A percentile compares a stretch with the other conserved stretches of the same genome.
Evolutionary conservation across 805 yeast species (phyloP).

Genomic region (Ogataea haglerorum): DNA sequence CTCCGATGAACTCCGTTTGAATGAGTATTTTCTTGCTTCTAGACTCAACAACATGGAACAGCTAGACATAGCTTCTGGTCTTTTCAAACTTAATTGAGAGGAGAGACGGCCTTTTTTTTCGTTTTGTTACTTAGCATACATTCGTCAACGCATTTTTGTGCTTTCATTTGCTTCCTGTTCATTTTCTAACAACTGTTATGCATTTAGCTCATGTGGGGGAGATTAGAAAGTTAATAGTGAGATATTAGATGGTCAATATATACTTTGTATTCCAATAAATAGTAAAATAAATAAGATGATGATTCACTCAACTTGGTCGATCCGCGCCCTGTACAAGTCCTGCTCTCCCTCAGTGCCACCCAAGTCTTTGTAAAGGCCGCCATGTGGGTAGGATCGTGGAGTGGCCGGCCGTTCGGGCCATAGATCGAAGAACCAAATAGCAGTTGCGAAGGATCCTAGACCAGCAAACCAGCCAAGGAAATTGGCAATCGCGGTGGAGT

Average conservation of each 20-base stretch:
- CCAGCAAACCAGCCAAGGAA: conserved; percentile 55
- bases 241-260: conserved; percentile 7
- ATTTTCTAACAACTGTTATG: conserved; percentile 6
- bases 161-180: conserved; percentile 11
- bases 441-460: conserved; percentile 38
- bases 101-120: not conserved
- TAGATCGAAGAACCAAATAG: conserved; percentile 49
- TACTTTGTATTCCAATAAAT: conserved; percentile 12
- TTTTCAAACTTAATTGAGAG: conserved; percentile 37
- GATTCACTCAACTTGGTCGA: conserved; percentile 32
- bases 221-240: conserved; percentile 4
- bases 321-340: conserved; percentile 41
- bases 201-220: conserved; percentile 7
- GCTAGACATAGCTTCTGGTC: conserved; percentile 42
- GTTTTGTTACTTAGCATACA: conserved; percentile 10
- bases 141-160: conserved; percentile 9
- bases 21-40: conserved; percentile 52
- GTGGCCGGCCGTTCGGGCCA: conserved; percentile 69
- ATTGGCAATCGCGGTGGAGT: conserved; percentile 57
- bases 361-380: conserved; percentile 69
- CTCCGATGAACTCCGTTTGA: conserved; percentile 38
- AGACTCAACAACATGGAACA: conserved; percentile 54
- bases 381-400: conserved; percentile 72
- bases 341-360: conserved; percentile 58
- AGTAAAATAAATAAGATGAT: conserved; percentile 8